Evolutionary conservation across 2,329 filamentous ascomycete genomes (phyloP), one percentile per base, ranked within the genome.

Genomic region (Trichoderma sp.): DNA sequence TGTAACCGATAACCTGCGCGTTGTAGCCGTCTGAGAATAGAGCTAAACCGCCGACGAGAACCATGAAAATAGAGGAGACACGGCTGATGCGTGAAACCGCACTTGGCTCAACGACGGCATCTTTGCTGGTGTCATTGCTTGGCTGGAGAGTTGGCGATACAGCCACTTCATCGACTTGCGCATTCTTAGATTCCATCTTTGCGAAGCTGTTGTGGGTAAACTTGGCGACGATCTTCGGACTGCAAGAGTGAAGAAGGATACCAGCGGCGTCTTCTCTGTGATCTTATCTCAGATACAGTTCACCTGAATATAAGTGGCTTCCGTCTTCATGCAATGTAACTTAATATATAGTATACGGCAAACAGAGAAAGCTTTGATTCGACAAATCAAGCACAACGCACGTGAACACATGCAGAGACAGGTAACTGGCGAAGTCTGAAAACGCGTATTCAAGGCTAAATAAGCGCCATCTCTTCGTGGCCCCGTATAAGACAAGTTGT

Each of bases 1-100:
- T 78, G 59, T 76, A 74, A 30, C 75, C 77, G 56, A 79, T 77
- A 13, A 79, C 72, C 56, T 78, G 75, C 18, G 76, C 77, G 49
- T 79, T 77, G 74, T 79, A 79, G 43, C 77, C 78, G 16, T 79
- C 78, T 2, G 76, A 77, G 59, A 78, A 77, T 0, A 78, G 56
- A 0, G 78, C 77, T 2, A 76, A 70, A 2, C 77, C 77, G 32
- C 74, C 74, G 4, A 77, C 69, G n/a, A 77, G 59, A 7, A 77
- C 76, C 49, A 64, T 64, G 32, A 55, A 55, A 11, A 64, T 55
- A 6, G 60, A 64, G 1, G 60, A 64, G 34, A 55, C 14, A 24
- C 49, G 60, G 10, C 60, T 55, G 46, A 30, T 30, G 24, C 60
- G 60, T 0, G 60, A 39, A 7, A 64, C 16, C 0, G 21, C 21